Conservation (phyloP, 345 rosid genomes). For the Kernera saxatilis region DNA sequence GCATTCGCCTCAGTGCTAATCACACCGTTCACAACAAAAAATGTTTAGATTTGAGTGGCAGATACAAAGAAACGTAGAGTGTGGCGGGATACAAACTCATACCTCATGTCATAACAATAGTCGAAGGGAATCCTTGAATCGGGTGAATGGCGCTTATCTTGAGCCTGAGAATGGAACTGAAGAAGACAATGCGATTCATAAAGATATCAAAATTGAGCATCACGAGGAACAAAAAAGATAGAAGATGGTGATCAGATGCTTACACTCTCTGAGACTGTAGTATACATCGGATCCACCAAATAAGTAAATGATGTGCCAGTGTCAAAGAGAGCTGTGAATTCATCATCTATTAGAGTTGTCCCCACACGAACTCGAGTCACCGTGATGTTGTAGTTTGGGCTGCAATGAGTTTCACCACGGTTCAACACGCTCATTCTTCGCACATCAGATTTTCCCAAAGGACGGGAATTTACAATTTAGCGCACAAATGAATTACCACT, state of each 20-base stretch:
- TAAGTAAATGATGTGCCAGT: conserved; percentile 88
- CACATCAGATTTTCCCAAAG: neutral
- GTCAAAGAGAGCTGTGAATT: conserved; percentile 68
- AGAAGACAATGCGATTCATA: conserved; percentile 13
- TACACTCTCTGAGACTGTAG: conserved; percentile 53
- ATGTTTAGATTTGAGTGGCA: neutral
- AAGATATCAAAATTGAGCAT: neutral
- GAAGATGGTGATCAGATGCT: conserved; percentile 26
- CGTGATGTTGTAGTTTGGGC: conserved; percentile 67
- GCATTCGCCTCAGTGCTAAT: conserved; percentile 57
- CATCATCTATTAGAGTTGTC: conserved; percentile 41
- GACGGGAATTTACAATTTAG: conserved; percentile 9
- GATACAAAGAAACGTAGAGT: neutral
- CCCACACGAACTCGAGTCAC: conserved; percentile 65
- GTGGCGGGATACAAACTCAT: conserved; percentile 2
- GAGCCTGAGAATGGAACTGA: conserved; percentile 74
- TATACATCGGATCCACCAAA: conserved; percentile 55
- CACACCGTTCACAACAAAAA: conserved; percentile 20
- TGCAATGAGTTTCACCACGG: conserved; percentile 29
- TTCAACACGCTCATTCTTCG: neutral
- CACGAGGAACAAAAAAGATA: neutral
- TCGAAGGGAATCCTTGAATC: conserved; percentile 76
- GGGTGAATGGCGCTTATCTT: conserved; percentile 49
- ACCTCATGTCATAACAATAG: conserved; percentile 84
- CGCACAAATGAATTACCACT: conserved; percentile 46